Conservation (phyloP, 495 filamentous ascomycete genomes). For the Melanomma pulvis-pyrius region DNA sequence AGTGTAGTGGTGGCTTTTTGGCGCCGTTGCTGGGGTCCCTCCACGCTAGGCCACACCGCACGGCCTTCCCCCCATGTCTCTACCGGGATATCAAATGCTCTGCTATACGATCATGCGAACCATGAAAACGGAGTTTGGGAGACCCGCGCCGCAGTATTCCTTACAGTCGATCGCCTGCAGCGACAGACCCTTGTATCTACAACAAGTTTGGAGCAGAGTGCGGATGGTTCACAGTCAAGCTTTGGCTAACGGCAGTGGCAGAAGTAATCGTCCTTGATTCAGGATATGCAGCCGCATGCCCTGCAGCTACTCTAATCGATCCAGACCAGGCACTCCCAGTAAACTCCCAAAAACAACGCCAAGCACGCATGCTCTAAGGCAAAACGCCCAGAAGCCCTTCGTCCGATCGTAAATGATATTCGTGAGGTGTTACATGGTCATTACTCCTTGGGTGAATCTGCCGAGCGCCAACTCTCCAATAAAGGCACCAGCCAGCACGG, state of each 20-base stretch:
- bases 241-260: constrained; percentile 27
- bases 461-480: constrained; percentile 81
- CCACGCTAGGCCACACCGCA: constrained; percentile 1
- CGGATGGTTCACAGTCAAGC: constrained; percentile 13
- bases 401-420: constrained; percentile 15
- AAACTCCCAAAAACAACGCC: constrained; percentile 14
- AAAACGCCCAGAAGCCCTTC: constrained; percentile 15
- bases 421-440: constrained; percentile 26
- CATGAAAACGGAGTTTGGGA: neutral
- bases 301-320: constrained; percentile 29
- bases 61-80: neutral
- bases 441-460: constrained; percentile 54
- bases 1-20: neutral
- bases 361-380: constrained; percentile 15
- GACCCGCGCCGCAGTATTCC: no score
- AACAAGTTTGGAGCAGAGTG: neutral
- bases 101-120: neutral
- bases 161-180: no score
- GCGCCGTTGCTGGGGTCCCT: neutral
- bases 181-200: no score
- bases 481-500: constrained; percentile 80
- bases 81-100: constrained; percentile 1
- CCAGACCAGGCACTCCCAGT: neutral
- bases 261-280: neutral
- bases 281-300: constrained; percentile 9